phyloP scores from a whole-genome alignment of 2,329 filamentous ascomycete genomes.

The Venturiaceae sp. region DNA sequence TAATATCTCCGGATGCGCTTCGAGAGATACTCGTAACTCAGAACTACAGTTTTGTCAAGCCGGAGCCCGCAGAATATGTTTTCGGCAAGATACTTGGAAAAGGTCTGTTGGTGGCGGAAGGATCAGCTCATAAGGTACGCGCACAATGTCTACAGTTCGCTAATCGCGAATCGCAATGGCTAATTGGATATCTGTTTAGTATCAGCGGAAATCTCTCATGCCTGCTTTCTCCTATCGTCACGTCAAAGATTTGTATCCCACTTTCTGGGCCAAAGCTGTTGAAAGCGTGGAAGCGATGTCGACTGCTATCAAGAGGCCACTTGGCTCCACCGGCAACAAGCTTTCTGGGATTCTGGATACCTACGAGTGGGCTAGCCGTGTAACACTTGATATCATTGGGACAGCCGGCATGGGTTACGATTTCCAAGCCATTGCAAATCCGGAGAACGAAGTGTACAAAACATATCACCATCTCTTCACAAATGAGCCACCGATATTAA shows the following conservation, averaged over 20 bases:
- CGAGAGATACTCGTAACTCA: constrained; percentile 39
- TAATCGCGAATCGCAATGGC: background rate
- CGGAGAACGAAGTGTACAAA: constrained; percentile 38
- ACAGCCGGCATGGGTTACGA: constrained; percentile 46
- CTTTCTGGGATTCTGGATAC: background rate
- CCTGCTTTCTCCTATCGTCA: constrained; percentile 41
- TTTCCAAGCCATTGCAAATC: constrained; percentile 41
- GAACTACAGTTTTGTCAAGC: constrained; percentile 42
- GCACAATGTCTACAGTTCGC: background rate
- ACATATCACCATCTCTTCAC: constrained; percentile 43
- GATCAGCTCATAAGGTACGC: constrained; percentile 68
- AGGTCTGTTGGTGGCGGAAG: constrained; percentile 71
- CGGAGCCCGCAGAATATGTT: constrained; percentile 16
- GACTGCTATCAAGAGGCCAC: background rate
- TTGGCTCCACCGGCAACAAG: background rate
- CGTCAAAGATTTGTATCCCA: constrained; percentile 37
- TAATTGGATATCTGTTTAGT: constrained; percentile 15
- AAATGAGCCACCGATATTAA: constrained; percentile 39
- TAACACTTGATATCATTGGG: constrained; percentile 50
- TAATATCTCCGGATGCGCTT: constrained; percentile 36
- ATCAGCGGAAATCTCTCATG: constrained; percentile 37
- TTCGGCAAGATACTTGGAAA: constrained; percentile 51
- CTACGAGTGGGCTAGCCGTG: constrained; percentile 24
- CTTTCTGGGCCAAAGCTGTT: constrained; percentile 28
- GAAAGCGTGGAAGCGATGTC: constrained; percentile 29